Base-by-base conservation (phyloP, 2,329 filamentous ascomycete genomes). In the Fusarium algeriense region DNA sequence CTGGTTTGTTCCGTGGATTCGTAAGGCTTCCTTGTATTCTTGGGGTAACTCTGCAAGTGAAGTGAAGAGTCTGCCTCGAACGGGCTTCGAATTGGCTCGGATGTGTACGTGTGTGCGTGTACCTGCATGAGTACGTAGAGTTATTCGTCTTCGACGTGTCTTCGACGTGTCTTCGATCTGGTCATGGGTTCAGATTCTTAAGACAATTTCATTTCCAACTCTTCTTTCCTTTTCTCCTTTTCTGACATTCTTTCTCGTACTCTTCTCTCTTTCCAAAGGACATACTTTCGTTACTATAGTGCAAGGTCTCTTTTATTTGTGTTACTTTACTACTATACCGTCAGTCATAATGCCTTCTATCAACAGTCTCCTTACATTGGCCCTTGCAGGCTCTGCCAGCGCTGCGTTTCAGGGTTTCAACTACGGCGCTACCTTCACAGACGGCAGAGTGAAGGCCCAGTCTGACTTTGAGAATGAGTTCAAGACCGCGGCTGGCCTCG, bases 391-490 rank as follows among this genome's bases (percentile, higher is more conserved):
- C 23, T 73, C 79, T 44, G 79, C 77, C 69, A 76, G 70, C 43
- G 84, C 83, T 52, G 80, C 79, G 52, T 81, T 83, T 79, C 85
- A 89, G 69, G 92, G 92, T 74, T 93, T 93, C 88, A 93, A 93
- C 86, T 93, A 92, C 71, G 91, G 90, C 70, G 85, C 86, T 62
- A 86, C 86, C 65, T 89, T 90, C 77, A 87, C 85, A 50, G 87
- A 89, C 75, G 87, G 90, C 68, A 81, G 85, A 37, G 81, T 85
- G 77, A 92, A 92, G 83, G 74, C 76, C 57, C 87, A 92, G 76
- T 75, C 84, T 15, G 90, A 93, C 78, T 95, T 92, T 81, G 88
- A 92, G 83, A 83, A 86, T 75, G 88, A 92, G 81, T 93, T 93
- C 86, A 88, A 85, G 70, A 83, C 86, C 6, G 91, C 92, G 32